Base-by-base conservation (phyloP, 2,329 filamentous ascomycete genomes). In the Trichophyton verrucosum region DNA sequence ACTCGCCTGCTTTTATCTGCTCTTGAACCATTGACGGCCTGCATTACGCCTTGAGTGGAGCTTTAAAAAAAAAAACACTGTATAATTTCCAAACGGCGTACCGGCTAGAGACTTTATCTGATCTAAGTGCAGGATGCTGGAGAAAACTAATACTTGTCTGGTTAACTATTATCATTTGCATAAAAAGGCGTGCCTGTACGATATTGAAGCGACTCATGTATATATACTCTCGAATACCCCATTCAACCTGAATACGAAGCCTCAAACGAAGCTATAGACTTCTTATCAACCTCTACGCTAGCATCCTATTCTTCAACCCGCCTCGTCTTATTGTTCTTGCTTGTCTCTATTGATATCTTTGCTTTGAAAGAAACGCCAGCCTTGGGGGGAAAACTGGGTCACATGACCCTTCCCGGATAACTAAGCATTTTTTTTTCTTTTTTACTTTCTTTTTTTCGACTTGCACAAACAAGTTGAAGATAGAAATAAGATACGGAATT, bases 401-500 rank as follows among this genome's bases (percentile, higher is more conserved):
- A 55, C 51, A 27, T 55, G 51, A 55, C 51, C 22, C 6, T 6
- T 6, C 27, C 15, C n/a, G 51, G 51, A 36, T 36, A 33, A 33
- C 51, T 55, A 33, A 38, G 33, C 33, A 38, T 13, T 17, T 55
- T 55, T 33, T 33, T 36, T 55, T 27, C 6, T 55, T 36, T n/a
- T 27, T n/a, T 55, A 7, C 27, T 30, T 30, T 30, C 27, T 36
- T 36, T 27, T 24, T 27, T 55, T 55, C 33, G 20, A n/a, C 13
- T 11, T 36, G 51, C 51, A 55, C 51, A 55, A 55, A 55, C 51
- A 55, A 55, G 15, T 55, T 55, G 51, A 38, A 38, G 33, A 38
- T 38, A 11, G 33, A 38, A 38, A 38, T 38, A 38, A 38, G 33
- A 11, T 38, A 15, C 22, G 27, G 22, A 7, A 30, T 30, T 33